Base-by-base conservation (phyloP, 345 rosid genomes). In the Brassica napus region DNA sequence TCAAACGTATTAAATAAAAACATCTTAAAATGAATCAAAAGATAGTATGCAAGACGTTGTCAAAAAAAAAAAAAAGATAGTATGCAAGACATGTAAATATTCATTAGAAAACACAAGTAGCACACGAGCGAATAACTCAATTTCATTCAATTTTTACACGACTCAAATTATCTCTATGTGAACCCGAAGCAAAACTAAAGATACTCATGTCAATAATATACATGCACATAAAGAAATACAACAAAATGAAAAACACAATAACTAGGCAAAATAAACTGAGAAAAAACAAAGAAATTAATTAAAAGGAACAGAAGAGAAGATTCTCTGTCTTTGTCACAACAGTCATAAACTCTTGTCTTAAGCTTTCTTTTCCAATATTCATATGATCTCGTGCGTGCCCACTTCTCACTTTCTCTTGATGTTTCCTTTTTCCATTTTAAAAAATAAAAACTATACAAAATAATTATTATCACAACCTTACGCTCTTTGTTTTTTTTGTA, bases 251-350 rank as follows among this genome's bases (percentile, higher is more conserved):
- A 30, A 65, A 71, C 44, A 73, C 16, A 61, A 61, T 34, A 1
- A 61, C 28, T 35, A 8, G 39, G 30, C 16, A 42, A 66, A 61
- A 18, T 6, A 78, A 39, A 37, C 7, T 54, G 12, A 0, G 32
- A 61, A 74, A 78, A 49, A 47, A 37, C 44, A 47, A 55, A 71
- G 75, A 52, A 16, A 31, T 47, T 11, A 35, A 77, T 65, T 44
- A 35, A 74, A 72, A 37, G 18, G 18, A 71, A 57, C 35, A 64
- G 49, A 54, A 32, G 67, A 73, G 74, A 75, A 83, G 88, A 88
- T 88, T 87, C 88, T 86, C 68, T 72, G 81, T 77, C 74, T 82
- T 80, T 88, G 85, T 87, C 85, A 69, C 72, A 67, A 62, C 63
- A 84, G 78, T 73, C 82, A 68, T 61, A 68, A 79, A 73, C 82